Base-by-base conservation (phyloP, 305 asterid species). In the Ruellia speciosa region DNA sequence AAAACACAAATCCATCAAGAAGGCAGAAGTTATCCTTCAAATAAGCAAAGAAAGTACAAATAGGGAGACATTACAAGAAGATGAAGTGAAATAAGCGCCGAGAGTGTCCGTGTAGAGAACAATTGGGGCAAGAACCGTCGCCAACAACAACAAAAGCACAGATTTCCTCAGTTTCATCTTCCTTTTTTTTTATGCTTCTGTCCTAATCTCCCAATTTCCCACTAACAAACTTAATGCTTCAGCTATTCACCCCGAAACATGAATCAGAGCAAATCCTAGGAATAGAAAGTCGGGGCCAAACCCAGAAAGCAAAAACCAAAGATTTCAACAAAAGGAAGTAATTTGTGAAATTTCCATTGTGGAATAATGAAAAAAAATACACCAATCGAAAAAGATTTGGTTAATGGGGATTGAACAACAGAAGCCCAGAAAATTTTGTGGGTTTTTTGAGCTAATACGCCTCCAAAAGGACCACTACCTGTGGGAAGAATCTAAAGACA, bases 71-170 rank as follows among this genome's bases (percentile, higher is more conserved):
- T 82, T 85, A 77, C 90, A 79, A 56, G 93, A 60, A 31, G 87
- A 66, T 5, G 93, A 67, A 66, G 81, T 62, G 72, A 81, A 74
- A 75, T 76, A 79, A 52, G 75, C 64, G 58, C 76, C 80, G 54
- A 85, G 85, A 56, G 80, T 85, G 79, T 80, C 80, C 11, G 94
- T 83, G 72, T 75, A 87, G 14, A 85, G 92, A 64, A 86, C 81
- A 47, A 90, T 80, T 6, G 97, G 96, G 52, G 96, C 86, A 52
- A 85, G 56, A 78, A 90, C 96, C 15, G 94, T 83, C 24, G 81
- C 77, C 57, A 74, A 45, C 66, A 87, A 80, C 70, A 87, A 66
- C 47, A 78, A 69, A 72, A 90, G 16, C 65, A 81, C 94, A 17
- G 83, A 73, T 64, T 72, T 80, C 54, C 89, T 70, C 56, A 83